Percentiles rank a stretch among this genome's conserved stretches.
Evolutionary conservation across 352 stramenopile species (phyloP).

Genomic region (Phytophthora rubi): DNA sequence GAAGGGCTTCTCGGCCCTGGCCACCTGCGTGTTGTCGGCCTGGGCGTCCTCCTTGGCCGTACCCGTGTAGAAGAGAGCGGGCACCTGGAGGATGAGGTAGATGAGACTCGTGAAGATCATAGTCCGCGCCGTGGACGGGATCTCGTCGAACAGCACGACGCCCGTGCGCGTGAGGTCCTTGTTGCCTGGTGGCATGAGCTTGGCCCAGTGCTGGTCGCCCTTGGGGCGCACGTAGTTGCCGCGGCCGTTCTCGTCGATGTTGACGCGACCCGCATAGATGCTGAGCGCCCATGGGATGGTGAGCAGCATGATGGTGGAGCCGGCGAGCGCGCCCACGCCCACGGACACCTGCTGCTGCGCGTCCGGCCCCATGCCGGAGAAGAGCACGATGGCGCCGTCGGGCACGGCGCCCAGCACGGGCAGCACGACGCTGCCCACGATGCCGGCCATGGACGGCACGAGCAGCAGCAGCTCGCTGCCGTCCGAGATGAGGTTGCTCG

Average conservation of each 20-base stretch:
- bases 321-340: constrained; percentile 97
- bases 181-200: constrained; percentile 85
- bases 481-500: constrained; percentile 98
- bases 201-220: constrained; percentile 78
- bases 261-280: constrained; percentile 94
- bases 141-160: constrained; percentile 87
- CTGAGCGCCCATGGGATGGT: constrained; percentile 98
- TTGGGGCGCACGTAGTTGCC: constrained; percentile 89
- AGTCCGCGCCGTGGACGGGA: constrained; percentile 89
- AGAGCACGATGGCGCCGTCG: constrained; percentile 98
- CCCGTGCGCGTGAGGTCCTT: constrained; percentile 68
- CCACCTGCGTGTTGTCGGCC: constrained; percentile 73
- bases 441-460: constrained; percentile 93
- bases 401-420: constrained; percentile 97
- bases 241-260: constrained; percentile 90
- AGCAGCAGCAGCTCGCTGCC: constrained; percentile 98
- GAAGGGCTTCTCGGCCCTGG: constrained; percentile 88
- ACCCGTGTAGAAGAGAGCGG: constrained; percentile 91
- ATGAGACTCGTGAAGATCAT: constrained; percentile 94
- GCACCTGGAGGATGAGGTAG: constrained; percentile 96
- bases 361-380: constrained; percentile 94
- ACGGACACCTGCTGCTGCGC: constrained; percentile 96
- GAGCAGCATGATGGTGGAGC: constrained; percentile 99
- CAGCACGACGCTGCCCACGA: constrained; percentile 97
- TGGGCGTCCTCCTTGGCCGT: constrained; percentile 63